These are phyloP conservation scores for Vicia sativa DNA, from an alignment of 306 rosid genomes.

Conservation along the genomic window DNA sequence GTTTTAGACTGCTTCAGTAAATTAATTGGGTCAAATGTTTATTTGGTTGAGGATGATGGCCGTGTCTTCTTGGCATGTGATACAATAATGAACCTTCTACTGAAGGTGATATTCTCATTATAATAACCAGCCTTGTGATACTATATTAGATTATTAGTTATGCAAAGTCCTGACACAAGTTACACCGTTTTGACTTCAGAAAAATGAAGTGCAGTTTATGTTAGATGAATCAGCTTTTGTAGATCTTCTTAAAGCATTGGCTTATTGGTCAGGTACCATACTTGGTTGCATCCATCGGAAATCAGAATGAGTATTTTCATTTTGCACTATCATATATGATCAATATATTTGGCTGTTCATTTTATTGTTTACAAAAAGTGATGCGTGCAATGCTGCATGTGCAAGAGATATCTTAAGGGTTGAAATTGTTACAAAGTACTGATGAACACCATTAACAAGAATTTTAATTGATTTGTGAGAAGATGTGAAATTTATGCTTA, in stretches of 20 bases:
- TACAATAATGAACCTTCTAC: slow-evolving; percentile 74
- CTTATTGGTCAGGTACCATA: slow-evolving; percentile 75
- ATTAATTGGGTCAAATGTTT: slow-evolving; percentile 50
- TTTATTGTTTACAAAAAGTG: slow-evolving; percentile 18
- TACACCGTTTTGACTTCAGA: slow-evolving; percentile 49
- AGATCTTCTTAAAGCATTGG: slow-evolving; percentile 69
- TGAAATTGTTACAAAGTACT: neutral
- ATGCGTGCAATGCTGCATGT: slow-evolving; percentile 1
- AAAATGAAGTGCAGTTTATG: slow-evolving; percentile 51
- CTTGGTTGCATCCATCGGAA: slow-evolving; percentile 12
- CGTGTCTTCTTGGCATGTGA: slow-evolving; percentile 83
- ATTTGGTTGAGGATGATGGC: slow-evolving; percentile 55
- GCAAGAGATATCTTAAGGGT: slow-evolving; percentile 1
- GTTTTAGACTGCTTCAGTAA: slow-evolving; percentile 74
- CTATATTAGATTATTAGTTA: slow-evolving; percentile 32
- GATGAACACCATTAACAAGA: slow-evolving; percentile 12
- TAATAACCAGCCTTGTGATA: slow-evolving; percentile 16
- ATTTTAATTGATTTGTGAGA: slow-evolving; percentile 22
- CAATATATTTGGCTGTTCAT: neutral
- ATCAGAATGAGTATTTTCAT: slow-evolving; percentile 19
- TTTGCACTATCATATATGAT: neutral
- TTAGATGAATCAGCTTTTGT: slow-evolving; percentile 57
- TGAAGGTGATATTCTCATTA: slow-evolving; percentile 62
- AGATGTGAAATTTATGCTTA: slow-evolving; percentile 5
- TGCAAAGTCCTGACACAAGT: slow-evolving; percentile 31